A percentile compares a stretch with the other conserved stretches of the same genome.
phyloP scores from a whole-genome alignment of 352 stramenopile genomes.

The Phytophthora cactorum region DNA sequence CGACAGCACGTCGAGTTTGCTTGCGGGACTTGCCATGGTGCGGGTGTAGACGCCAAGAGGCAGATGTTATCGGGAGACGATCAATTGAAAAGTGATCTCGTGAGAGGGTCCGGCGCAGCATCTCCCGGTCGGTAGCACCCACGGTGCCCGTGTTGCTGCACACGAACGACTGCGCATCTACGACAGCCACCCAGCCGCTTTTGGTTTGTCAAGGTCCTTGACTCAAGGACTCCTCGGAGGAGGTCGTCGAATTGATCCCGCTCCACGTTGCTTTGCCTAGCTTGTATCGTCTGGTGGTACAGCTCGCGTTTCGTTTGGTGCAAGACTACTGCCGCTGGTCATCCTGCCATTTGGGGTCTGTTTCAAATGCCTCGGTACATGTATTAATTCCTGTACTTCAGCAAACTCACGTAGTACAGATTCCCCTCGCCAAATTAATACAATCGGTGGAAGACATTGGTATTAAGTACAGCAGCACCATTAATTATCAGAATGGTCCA shows the following conservation, averaged over 20 bases:
- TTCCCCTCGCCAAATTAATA: too few relatives aligned
- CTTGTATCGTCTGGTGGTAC: conserved; percentile 31
- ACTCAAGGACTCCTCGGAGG: background rate
- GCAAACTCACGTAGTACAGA: too few relatives aligned
- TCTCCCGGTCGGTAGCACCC: conserved; percentile 1
- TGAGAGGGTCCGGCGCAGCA: conserved; percentile 12
- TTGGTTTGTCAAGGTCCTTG: conserved; percentile 1
- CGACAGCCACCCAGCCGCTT: conserved; percentile 25
- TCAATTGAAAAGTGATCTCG: conserved; percentile 26
- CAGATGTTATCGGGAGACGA: conserved; percentile 2
- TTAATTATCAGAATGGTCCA: too few relatives aligned
- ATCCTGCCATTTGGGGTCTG: background rate
- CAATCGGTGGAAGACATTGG: too few relatives aligned
- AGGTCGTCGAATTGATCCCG: conserved; percentile 27
- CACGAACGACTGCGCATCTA: conserved; percentile 8
- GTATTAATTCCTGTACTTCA: too few relatives aligned
- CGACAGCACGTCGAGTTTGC: conserved; percentile 29
- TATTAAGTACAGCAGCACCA: too few relatives aligned
- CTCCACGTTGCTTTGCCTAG: conserved; percentile 33
- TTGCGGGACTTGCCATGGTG: conserved; percentile 19
- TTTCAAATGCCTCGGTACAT: background rate
- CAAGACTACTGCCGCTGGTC: background rate
- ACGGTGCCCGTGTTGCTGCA: conserved; percentile 2
- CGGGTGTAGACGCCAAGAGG: background rate
- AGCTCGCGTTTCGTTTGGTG: background rate